Evolutionary conservation across 352 stramenopile species (phyloP).

Genomic region (Globisporangium nagaii): DNA sequence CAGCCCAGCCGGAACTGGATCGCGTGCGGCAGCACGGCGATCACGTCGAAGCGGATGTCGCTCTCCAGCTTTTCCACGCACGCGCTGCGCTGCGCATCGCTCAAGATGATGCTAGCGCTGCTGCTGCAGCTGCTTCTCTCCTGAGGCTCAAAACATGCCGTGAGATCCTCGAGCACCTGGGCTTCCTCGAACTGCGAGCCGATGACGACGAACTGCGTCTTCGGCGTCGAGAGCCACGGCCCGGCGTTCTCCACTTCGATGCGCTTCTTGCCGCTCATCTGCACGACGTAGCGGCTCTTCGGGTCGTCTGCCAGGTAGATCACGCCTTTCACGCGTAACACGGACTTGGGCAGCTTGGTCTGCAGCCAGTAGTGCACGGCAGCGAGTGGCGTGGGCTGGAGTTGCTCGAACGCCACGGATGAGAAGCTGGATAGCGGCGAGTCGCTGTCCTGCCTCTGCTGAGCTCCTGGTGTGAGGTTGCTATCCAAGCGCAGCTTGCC

Average conservation of each 20-base stretch:
- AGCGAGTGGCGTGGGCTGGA: constrained; percentile 30
- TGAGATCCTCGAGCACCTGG: constrained; percentile 21
- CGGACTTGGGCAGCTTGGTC: constrained; percentile 21
- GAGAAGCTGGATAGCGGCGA: constrained; percentile 16
- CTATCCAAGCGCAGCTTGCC: constrained; percentile 31
- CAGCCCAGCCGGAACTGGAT: constrained; percentile 48
- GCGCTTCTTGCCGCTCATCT: constrained; percentile 62
- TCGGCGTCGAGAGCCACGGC: constrained; percentile 45
- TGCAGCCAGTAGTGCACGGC: constrained; percentile 50
- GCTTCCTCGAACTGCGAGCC: constrained; percentile 35
- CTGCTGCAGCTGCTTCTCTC: not conserved
- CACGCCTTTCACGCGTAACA: constrained; percentile 60
- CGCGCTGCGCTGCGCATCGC: not conserved
- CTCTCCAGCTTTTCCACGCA: constrained; percentile 26
- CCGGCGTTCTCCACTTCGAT: constrained; percentile 62
- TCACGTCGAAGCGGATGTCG: constrained; percentile 47
- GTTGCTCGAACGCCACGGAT: constrained; percentile 42
- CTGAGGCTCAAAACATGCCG: constrained; percentile 8
- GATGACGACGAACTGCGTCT: constrained; percentile 73
- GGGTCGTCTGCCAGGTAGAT: constrained; percentile 58
- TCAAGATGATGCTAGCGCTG: too few species aligned
- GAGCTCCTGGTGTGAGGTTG: not conserved
- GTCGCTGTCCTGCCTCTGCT: not conserved
- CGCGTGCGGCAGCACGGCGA: constrained; percentile 14
- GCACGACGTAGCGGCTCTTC: constrained; percentile 55